Base-by-base conservation (phyloP, 305 asterid genomes). In the Plantago rigida region DNA sequence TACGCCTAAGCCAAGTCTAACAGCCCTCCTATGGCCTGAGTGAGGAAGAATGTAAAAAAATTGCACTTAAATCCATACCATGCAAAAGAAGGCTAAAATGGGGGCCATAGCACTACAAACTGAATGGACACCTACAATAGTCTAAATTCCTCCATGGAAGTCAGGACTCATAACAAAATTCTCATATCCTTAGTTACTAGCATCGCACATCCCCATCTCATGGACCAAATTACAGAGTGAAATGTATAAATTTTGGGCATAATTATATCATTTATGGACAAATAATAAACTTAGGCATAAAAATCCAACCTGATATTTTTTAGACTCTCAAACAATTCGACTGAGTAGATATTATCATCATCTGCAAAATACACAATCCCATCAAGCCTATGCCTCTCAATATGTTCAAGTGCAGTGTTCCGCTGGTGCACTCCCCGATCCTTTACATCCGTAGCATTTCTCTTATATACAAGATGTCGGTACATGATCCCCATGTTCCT, bases 381-480 rank as follows among this genome's bases (percentile, higher is more conserved):
- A 39, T 89, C 91, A 51, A 92, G 96, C 79, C 69, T 83, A 63
- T 88, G 99, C 71, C 65, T 78, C 79, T 84, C 94, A 19, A 92
- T 86, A 77, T 88, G 97, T 77, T 86, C 91, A 36, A 92, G 62
- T 0, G 95, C 99, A 10, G 81, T 72, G 73, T 92, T 92, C 81
- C 99, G 69, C 68, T 92, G 99, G 79, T 88, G 96, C 75, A 92
- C 95, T 15, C 97, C 97, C 56, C 95, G 82, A 75, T 88, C 97
- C 78, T 86, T 92, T 41, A 75, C 75, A 69, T 78, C 80, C 2
- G 95, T 86, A 74, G 81, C 69, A 69, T 86, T 92, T 74, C 70
- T 81, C 59, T 22, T 67, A 56, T 91, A 83, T 24, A 92, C 95
- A 82, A 92, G 74, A 79, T 92, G 95, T 67, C 97, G 71, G 64